Base-by-base conservation (phyloP, 768 basidiomycete genomes). In the Boletus reticuloceps region DNA sequence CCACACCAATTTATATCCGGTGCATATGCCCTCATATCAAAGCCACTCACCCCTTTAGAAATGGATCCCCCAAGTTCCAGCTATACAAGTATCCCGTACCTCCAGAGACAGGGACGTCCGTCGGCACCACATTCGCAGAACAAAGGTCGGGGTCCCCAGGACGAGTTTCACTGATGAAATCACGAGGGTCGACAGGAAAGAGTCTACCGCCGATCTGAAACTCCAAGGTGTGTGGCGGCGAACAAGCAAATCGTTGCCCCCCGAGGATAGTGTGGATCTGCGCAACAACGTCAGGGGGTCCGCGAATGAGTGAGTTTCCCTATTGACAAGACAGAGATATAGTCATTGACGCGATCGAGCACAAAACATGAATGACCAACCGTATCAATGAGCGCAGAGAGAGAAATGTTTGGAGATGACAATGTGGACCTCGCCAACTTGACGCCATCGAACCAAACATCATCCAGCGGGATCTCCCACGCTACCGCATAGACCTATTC, bases 301-400 rank as follows among this genome's bases (percentile, higher is more conserved):
- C 89, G 22, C 89, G 86, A 50, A 92, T 76, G 41, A 89, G 78
- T 10, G 88, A 89, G 71, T 84, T 90, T 0, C 90, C 89, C 87
- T 89, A 53, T 37, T 47, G 25, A 34, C 39, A 36, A 37, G 29
- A 45, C 7, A 48, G 19, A 14, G 29, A 31, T 12, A 20, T 38
- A 41, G 55, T 51, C 2, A 17, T n/a, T 14, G 36, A 48, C 17
- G 38, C 34, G 31, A 47, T 45, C 20, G 43, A 42, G 14, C 12
- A 45, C 42, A 17, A 38, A 39, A 31, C 45, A 44, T 5, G 36
- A 40, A 32, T 13, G 37, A 58, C 54, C 37, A 50, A 89, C 89
- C 3, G 90, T 91, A 61, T 91, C 89, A 27, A 91, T 65, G 17
- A 91, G 72, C 1, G 84, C 87, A 4, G 88, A 84, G 12, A 88